phyloP scores from a whole-genome alignment of 345 rosid species.

The Camelina hispida region DNA sequence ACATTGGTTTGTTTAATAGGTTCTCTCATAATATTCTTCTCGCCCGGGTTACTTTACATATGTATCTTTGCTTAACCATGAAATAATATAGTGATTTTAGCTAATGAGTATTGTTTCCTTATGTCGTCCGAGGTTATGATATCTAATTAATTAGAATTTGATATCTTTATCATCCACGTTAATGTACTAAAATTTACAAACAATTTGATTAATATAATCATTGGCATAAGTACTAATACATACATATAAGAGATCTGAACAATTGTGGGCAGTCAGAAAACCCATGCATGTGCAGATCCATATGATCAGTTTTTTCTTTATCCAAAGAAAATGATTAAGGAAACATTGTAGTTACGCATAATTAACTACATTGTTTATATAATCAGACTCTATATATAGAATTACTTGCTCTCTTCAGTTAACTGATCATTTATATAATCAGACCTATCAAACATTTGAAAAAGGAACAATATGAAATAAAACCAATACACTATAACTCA shows the following conservation, averaged over 20 bases:
- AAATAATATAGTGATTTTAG: background rate
- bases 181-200: background rate
- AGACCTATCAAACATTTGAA: background rate
- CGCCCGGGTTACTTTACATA: constrained; percentile 2
- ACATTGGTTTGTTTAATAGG: constrained; percentile 17
- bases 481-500: background rate
- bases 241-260: constrained; percentile 26
- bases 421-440: constrained; percentile 10
- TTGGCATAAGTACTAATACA: background rate
- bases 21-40: background rate
- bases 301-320: constrained; percentile 22
- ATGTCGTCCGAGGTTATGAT: constrained; percentile 9
- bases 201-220: constrained; percentile 26
- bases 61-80: constrained; percentile 17
- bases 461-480: background rate
- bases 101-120: background rate
- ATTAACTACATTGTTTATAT: too few species aligned
- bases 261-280: constrained; percentile 25
- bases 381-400: background rate
- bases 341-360: background rate
- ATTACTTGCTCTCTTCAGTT: background rate
- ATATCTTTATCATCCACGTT: constrained; percentile 1
- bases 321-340: background rate
- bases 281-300: constrained; percentile 29
- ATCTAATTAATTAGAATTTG: constrained; percentile 10